These are phyloP conservation scores for Neonectria punicea DNA, from an alignment of 2,329 filamentous ascomycete species.

Conservation along the genomic window DNA sequence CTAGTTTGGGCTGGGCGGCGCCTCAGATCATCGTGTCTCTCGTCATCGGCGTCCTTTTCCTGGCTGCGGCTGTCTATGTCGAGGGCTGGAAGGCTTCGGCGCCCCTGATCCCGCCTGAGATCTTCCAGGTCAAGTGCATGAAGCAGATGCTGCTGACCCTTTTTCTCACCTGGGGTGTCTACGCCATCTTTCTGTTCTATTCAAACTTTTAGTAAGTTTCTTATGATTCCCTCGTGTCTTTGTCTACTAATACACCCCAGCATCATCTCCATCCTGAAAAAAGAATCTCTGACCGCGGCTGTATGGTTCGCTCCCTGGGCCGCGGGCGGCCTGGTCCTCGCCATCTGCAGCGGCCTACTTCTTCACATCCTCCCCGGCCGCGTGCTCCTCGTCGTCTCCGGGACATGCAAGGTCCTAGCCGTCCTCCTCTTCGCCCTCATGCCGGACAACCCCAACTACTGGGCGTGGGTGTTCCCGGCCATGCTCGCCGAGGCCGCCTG, in stretches of 20 bases:
- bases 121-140: conserved; percentile 72
- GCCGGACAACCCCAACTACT: conserved; percentile 64
- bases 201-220: conserved; percentile 67
- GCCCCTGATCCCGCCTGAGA: conserved; percentile 70
- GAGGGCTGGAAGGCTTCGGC: conserved; percentile 70
- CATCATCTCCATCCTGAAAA: conserved; percentile 62
- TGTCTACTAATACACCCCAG: conserved; percentile 44
- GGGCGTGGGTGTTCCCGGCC: conserved; percentile 70
- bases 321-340: conserved; percentile 66
- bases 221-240: neutral
- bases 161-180: conserved; percentile 61
- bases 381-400: conserved; percentile 62
- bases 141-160: conserved; percentile 64
- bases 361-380: conserved; percentile 65
- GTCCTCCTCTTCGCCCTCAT: conserved; percentile 66
- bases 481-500: conserved; percentile 70
- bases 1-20: conserved; percentile 70
- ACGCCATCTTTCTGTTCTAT: conserved; percentile 71
- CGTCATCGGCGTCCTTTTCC: conserved; percentile 63
- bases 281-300: conserved; percentile 62
- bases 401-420: conserved; percentile 60
- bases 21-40: conserved; percentile 72
- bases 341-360: conserved; percentile 61
- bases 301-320: conserved; percentile 69
- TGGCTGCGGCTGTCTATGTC: conserved; percentile 67